Conservation (phyloP, 192 early-diverging fungal species). For the Funneliformis geosporum region DNA sequence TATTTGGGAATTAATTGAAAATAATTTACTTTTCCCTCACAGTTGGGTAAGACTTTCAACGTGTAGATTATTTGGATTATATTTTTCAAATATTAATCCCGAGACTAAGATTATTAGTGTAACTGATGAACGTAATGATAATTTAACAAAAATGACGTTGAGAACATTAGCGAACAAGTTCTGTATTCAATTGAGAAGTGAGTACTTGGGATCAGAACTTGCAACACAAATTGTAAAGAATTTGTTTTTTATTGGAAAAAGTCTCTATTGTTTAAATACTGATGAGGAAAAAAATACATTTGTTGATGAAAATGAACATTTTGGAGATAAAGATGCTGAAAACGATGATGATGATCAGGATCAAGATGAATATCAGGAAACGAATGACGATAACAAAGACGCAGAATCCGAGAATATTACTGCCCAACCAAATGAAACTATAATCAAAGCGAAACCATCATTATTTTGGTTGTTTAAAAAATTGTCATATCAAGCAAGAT, state of each 20-base stretch:
- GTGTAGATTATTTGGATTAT: constrained; percentile 72
- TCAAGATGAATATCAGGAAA: constrained; percentile 46
- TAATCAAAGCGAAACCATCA: constrained; percentile 39
- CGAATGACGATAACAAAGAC: constrained; percentile 40
- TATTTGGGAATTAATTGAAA: constrained; percentile 70
- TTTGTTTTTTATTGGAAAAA: constrained; percentile 86
- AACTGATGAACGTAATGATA: constrained; percentile 35
- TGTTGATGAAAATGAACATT: constrained; percentile 32
- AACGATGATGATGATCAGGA: constrained; percentile 40
- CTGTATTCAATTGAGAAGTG: constrained; percentile 67
- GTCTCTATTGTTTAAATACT: constrained; percentile 54
- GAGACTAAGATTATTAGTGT: constrained; percentile 34
- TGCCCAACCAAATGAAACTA: constrained; percentile 16
- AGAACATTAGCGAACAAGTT: constrained; percentile 55
- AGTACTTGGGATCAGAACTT: constrained; percentile 70
- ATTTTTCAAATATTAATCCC: constrained; percentile 75
- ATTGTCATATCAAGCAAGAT: constrained; percentile 65
- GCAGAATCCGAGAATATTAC: constrained; percentile 39
- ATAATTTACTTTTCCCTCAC: constrained; percentile 83
- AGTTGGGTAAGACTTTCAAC: constrained; percentile 81
- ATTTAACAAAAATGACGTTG: constrained; percentile 47
- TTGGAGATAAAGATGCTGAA: constrained; percentile 1
- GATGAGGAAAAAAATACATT: constrained; percentile 34
- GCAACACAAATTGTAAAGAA: constrained; percentile 93
- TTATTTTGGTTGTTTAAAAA: constrained; percentile 63